A percentile compares a stretch with the other conserved stretches of the same genome.
Conservation (phyloP, 2,329 filamentous ascomycete genomes). For the Alternaria conjuncta region DNA sequence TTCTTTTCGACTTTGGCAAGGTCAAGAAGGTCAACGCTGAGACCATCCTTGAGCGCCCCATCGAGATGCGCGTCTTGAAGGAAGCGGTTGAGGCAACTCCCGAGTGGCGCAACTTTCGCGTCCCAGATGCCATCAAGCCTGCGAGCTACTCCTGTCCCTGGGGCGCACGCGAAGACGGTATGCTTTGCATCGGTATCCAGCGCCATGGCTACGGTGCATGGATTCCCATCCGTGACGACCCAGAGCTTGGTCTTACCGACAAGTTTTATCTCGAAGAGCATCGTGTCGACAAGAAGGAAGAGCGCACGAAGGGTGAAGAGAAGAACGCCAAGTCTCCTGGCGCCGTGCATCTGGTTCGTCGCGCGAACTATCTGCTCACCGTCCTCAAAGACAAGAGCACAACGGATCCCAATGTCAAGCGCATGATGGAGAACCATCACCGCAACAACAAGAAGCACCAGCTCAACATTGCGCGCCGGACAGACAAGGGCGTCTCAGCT, state of each 20-base stretch:
- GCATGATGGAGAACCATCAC: slow-evolving; percentile 88
- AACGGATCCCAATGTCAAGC: slow-evolving; percentile 75
- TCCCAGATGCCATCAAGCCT: slow-evolving; percentile 89
- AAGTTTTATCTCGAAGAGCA: slow-evolving; percentile 98
- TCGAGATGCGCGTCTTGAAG: slow-evolving; percentile 84
- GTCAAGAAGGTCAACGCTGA: slow-evolving; percentile 96
- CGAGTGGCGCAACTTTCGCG: slow-evolving; percentile 81
- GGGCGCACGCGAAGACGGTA: slow-evolving; percentile 93
- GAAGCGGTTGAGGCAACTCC: slow-evolving; percentile 68
- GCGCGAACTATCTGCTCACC: slow-evolving; percentile 94
- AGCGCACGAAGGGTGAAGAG: slow-evolving; percentile 76
- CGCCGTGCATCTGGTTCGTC: slow-evolving; percentile 94
- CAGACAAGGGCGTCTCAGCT: slow-evolving; percentile 68
- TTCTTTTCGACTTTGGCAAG: slow-evolving; percentile 91
- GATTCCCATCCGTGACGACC: slow-evolving; percentile 91
- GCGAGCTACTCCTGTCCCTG: slow-evolving; percentile 91
- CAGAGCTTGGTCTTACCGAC: slow-evolving; percentile 81
- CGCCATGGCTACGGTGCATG: slow-evolving; percentile 95
- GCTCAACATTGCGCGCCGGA: slow-evolving; percentile 62
- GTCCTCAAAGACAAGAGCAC: slow-evolving; percentile 85
- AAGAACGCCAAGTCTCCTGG: slow-evolving; percentile 86
- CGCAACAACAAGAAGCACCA: slow-evolving; percentile 86
- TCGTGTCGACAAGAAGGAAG: slow-evolving; percentile 96
- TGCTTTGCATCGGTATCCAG: slow-evolving; percentile 93
- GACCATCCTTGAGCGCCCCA: slow-evolving; percentile 88